Conservation (phyloP, 1,139 yeast species). For the Arxiozyma bovina region DNA sequence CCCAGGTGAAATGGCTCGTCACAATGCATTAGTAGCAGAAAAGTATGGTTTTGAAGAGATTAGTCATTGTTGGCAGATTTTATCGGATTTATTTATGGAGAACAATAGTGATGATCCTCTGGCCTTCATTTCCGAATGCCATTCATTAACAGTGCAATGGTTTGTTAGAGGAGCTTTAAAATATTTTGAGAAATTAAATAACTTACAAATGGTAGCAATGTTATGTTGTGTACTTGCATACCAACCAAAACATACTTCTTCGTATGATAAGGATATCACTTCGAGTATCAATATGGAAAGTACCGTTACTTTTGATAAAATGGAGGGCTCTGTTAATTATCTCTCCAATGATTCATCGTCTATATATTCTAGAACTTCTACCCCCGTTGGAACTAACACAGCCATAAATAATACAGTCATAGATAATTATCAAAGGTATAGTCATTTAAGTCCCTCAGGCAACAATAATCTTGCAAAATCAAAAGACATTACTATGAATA, state of each 20-base stretch:
- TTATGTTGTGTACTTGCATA: slow-evolving; percentile 52
- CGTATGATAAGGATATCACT: neutral
- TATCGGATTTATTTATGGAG: slow-evolving; percentile 32
- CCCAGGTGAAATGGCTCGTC: slow-evolving; percentile 55
- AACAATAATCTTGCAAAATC: neutral
- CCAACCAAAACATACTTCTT: neutral
- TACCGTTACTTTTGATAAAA: slow-evolving; percentile 14
- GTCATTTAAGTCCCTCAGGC: neutral
- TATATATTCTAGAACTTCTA: neutral
- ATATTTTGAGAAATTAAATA: slow-evolving; percentile 56
- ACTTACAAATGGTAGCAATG: slow-evolving; percentile 88
- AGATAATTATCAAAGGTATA: neutral
- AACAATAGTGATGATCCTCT: slow-evolving; percentile 24
- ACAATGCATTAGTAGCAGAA: slow-evolving; percentile 67
- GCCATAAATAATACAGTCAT: neutral
- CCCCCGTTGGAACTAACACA: neutral
- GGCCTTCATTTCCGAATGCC: slow-evolving; percentile 66
- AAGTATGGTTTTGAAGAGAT: slow-evolving; percentile 54
- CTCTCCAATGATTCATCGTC: slow-evolving; percentile 3
- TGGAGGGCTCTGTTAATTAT: slow-evolving; percentile 12
- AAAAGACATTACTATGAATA: slow-evolving; percentile 2
- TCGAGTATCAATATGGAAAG: slow-evolving; percentile 11
- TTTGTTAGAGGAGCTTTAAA: slow-evolving; percentile 54
- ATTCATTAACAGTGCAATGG: slow-evolving; percentile 75
- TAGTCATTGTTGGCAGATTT: slow-evolving; percentile 71